Evolutionary conservation across 2,329 filamentous ascomycete genomes (phyloP), one percentile per base, ranked within the genome.

Genomic region (Penicillium aurantiogriseum): DNA sequence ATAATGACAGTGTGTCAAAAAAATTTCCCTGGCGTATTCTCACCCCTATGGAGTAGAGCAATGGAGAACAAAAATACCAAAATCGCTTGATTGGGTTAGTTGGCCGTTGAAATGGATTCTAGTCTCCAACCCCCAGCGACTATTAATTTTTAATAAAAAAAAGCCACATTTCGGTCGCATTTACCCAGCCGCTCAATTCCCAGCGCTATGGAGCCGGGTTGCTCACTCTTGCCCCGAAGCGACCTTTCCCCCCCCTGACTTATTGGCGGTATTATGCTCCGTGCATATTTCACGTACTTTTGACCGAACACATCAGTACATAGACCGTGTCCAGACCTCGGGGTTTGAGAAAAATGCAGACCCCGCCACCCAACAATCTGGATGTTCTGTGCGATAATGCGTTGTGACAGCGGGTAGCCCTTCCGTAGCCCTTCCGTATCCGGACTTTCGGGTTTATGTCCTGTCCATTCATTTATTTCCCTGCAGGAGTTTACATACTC

Each of bases 31-130:
- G 38, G 19, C 13, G 19, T 7, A 29, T 15, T 15, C n/a, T 19
- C 8, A 19, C 11, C n/a, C 39, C n/a, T 19, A 23, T 11, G 6
- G 21, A 44, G 13, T 47, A 27, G 11, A 43, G 15, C 35, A 11
- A 33, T 46, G 15, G 17, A 44, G 27, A 19, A 40, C 15, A 42
- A 31, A 45, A 27, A 31, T 25, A 50, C 35, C 19, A 6, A 19
- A 7, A 21, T 25, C 21, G 6, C 17, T 60, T 19, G 11, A 64
- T 56, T 43, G 5, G 51, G 62, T 55, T 63, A 59, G 58, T 57
- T 51, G 58, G 52, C 60, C 62, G 60, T 64, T 61, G 33, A 38
- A 52, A 54, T 38, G 51, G 53, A 47, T 49, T 25, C 6, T 39
- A 50, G 23, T 49, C 27, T 33, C 31, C 27, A 25, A 13, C 13